Base-by-base conservation (phyloP, 768 basidiomycete species). In the Pulveroboletus sp. region DNA sequence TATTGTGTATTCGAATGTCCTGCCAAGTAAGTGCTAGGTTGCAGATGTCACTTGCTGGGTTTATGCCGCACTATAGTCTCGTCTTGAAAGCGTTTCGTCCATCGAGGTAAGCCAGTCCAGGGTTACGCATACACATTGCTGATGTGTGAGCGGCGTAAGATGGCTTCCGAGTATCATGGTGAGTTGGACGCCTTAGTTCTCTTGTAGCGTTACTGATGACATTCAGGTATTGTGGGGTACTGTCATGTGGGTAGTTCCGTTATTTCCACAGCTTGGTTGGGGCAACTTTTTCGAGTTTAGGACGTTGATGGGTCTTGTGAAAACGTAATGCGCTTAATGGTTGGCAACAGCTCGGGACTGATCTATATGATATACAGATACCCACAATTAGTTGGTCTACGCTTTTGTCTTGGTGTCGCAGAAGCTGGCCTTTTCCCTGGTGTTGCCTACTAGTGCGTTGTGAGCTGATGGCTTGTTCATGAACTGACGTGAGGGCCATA, bases 361-460 rank as follows among this genome's bases (percentile, higher is more conserved):
- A 47, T 28, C 21, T 5, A 45, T 21, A 14, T 31, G 24, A n/a
- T 37, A 5, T 54, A 85, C n/a, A n/a, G 84, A 24, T 86, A 82
- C 58, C 76, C 76, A 8, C 77, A 84, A 58, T 75, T 86, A 13
- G 75, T 83, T 11, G 82, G 74, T 17, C 72, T 71, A 9, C 76
- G 83, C 9, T 65, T 81, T 7, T 78, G 76, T 51, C 76, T 87
- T 0, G 86, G 86, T 3, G 59, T 83, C 2, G 76, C 83, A 0
- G 86, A 89, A 66, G 81, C 83, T 5, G 84, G 86, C 4, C 61
- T 86, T 9, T 88, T 84, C 64, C 85, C 86, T 10, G 85, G 85
- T 24, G 82, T 87, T 9, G 76, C 79, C 0, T 89, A 85, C 69
- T 88, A 84, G 85, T 85, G 48, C 39, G 76, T 63, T 30, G 41